phyloP scores from a whole-genome alignment of 805 yeast species.

The Candida vaughaniae region DNA sequence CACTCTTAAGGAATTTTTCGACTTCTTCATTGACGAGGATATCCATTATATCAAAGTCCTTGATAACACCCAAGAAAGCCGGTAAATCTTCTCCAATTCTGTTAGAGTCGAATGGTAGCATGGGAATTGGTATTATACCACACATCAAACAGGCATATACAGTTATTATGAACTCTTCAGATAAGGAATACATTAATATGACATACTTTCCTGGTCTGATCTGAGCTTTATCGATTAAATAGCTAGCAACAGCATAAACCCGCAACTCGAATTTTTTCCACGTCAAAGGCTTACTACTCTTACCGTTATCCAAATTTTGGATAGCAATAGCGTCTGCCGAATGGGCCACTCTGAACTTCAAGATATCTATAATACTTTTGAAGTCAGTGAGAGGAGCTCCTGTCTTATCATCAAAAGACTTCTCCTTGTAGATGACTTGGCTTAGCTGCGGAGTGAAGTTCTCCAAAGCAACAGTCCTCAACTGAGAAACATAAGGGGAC shows the following conservation, averaged over 20 bases:
- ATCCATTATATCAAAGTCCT: constrained; percentile 68
- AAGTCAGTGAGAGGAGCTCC: constrained; percentile 74
- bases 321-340: constrained; percentile 83
- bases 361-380: constrained; percentile 63
- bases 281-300: constrained; percentile 37
- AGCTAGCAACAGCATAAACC: constrained; percentile 70
- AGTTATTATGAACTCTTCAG: constrained; percentile 83
- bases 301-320: constrained; percentile 40
- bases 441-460: constrained; percentile 74
- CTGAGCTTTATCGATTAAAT: constrained; percentile 64
- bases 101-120: constrained; percentile 66
- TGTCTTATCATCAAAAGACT: constrained; percentile 76
- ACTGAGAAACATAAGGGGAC: constrained; percentile 72
- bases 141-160: constrained; percentile 82
- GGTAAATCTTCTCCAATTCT: constrained; percentile 72
- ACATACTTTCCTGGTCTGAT: constrained; percentile 71
- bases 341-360: constrained; percentile 73
- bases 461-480: constrained; percentile 59
- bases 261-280: constrained; percentile 84
- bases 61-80: constrained; percentile 61
- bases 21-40: constrained; percentile 78
- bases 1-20: constrained; percentile 66
- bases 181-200: constrained; percentile 77
- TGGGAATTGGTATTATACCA: constrained; percentile 76
- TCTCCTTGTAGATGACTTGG: constrained; percentile 73